These are phyloP conservation scores for Gryganskiella cystojenkinii DNA, from an alignment of 192 early-diverging fungal species.

Conservation along the genomic window DNA sequence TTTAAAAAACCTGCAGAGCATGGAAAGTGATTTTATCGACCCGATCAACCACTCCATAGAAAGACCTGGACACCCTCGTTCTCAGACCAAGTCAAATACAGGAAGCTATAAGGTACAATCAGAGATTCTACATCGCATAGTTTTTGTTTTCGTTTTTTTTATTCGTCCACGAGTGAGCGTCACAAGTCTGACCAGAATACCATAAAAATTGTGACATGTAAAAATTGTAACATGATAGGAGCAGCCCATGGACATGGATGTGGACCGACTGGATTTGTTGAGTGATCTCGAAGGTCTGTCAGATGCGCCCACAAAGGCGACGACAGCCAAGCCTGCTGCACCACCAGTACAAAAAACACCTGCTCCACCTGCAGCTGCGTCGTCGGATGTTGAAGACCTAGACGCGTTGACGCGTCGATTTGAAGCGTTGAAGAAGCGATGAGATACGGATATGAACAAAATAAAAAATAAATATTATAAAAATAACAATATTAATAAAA, in stretches of 20 bases:
- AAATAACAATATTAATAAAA: too few species aligned
- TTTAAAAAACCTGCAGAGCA: slow-evolving; percentile 15
- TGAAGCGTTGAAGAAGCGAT: slow-evolving; percentile 71
- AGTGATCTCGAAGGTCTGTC: slow-evolving; percentile 16
- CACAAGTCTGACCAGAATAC: too few species aligned
- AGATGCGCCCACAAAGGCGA: slow-evolving; percentile 30
- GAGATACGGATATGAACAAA: not conserved
- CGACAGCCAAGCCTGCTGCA: slow-evolving; percentile 7
- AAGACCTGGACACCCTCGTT: slow-evolving; percentile 10
- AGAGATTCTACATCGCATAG: not conserved
- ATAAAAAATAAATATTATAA: too few species aligned
- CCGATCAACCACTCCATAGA: slow-evolving; percentile 30
- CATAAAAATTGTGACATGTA: too few species aligned
- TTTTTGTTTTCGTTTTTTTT: not conserved
- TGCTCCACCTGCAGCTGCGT: not conserved
- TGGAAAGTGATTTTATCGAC: slow-evolving; percentile 42
- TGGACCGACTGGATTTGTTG: slow-evolving; percentile 24
- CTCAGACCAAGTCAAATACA: slow-evolving; percentile 1
- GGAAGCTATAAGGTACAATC: slow-evolving; percentile 17
- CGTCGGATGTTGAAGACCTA: slow-evolving; percentile 62
- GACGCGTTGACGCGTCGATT: slow-evolving; percentile 82
- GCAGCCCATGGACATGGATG: slow-evolving; percentile 21
- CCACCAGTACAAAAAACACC: slow-evolving; percentile 18
- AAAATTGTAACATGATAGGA: slow-evolving; percentile 5
- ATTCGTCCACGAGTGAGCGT: not conserved